Conservation (phyloP, 1,284 basidiomycete species). For the Cryptococcus floricola region DNA sequence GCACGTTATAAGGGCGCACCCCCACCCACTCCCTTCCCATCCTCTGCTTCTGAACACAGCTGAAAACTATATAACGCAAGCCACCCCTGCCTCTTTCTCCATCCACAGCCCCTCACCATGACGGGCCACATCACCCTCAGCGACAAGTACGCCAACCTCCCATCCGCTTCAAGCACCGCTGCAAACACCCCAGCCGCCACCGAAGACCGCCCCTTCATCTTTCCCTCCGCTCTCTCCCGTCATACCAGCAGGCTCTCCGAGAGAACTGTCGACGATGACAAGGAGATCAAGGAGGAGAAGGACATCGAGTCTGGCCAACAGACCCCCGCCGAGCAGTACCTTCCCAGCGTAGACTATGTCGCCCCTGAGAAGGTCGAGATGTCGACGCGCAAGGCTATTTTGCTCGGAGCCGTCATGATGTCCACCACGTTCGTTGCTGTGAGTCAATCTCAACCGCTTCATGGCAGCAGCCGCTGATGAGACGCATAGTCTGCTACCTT, state of each 20-base stretch:
- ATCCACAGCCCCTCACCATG: too few relatives aligned
- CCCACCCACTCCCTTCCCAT: too few relatives aligned
- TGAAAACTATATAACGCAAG: too few relatives aligned
- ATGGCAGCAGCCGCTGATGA: not conserved
- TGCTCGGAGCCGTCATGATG: conserved; percentile 24
- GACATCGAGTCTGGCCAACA: conserved; percentile 1
- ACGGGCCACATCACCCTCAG: too few relatives aligned
- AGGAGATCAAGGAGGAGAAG: conserved; percentile 1
- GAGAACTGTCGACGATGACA: not conserved
- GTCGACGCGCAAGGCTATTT: conserved; percentile 10
- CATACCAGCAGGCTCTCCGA: conserved; percentile 8
- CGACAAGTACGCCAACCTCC: conserved; percentile 1
- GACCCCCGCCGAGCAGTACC: conserved; percentile 2
- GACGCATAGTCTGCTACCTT: conserved; percentile 13
- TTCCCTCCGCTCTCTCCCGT: conserved; percentile 7
- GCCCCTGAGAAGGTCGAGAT: conserved; percentile 2
- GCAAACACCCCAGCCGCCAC: conserved; percentile 3
- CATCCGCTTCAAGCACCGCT: not conserved
- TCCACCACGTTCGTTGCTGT: conserved; percentile 23
- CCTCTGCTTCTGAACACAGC: too few relatives aligned
- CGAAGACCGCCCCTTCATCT: conserved; percentile 7
- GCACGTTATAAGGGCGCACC: too few relatives aligned
- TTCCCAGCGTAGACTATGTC: conserved; percentile 1
- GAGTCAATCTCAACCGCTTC: conserved; percentile 2
- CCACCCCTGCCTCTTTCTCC: too few relatives aligned